A percentile compares a stretch with the other conserved stretches of the same genome.
phyloP scores from a whole-genome alignment of 441 rosid species.

The California macrophylla region DNA sequence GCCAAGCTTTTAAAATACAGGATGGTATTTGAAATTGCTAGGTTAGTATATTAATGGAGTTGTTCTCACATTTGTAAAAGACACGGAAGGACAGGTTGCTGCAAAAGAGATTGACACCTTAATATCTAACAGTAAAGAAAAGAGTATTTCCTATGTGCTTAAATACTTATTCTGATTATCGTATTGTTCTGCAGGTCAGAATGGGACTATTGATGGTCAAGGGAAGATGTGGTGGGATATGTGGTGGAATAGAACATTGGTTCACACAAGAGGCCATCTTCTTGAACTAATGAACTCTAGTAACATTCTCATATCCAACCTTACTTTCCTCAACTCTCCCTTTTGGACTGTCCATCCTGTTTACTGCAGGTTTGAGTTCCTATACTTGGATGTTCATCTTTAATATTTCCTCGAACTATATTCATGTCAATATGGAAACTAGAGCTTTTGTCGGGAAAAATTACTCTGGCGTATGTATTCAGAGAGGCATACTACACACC shows the following conservation, averaged over 20 bases:
- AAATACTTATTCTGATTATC: background rate
- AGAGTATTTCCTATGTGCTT: background rate
- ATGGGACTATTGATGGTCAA: conserved; percentile 86
- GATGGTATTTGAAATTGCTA: background rate
- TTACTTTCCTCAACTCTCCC: conserved; percentile 73
- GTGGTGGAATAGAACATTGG: conserved; percentile 86
- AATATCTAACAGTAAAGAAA: background rate
- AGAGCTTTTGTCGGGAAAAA: background rate
- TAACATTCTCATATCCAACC: conserved; percentile 66
- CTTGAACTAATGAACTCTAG: conserved; percentile 72
- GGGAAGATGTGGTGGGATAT: conserved; percentile 96
- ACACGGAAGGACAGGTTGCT: background rate
- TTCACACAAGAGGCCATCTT: conserved; percentile 84
- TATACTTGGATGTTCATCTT: background rate
- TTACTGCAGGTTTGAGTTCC: conserved; percentile 59
- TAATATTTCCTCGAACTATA: background rate
- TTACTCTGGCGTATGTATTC: background rate
- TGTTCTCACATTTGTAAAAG: background rate
- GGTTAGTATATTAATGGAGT: background rate
- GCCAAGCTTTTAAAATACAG: background rate
- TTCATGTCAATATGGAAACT: background rate
- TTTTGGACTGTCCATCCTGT: conserved; percentile 92
- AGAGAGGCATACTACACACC: background rate
- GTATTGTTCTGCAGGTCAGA: conserved; percentile 43
- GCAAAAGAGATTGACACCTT: background rate